These are phyloP conservation scores for Chamaenerion angustifolium DNA, from an alignment of 345 rosid genomes.

Conservation along the genomic window DNA sequence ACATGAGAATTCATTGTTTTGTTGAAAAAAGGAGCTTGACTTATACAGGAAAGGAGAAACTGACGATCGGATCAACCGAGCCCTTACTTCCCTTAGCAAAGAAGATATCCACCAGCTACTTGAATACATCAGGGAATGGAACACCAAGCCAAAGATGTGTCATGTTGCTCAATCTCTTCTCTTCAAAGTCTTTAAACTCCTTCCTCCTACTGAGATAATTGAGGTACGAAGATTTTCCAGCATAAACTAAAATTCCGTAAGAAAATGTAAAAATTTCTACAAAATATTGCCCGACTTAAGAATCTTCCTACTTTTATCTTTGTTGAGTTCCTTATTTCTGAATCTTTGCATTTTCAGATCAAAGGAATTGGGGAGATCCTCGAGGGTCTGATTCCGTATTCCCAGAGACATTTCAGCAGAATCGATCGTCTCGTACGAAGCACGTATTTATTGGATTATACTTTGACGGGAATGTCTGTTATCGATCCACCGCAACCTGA, in stretches of 20 bases:
- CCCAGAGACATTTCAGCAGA: constrained; percentile 81
- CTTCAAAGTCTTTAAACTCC: constrained; percentile 49
- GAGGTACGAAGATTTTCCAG: constrained; percentile 32
- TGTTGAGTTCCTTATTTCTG: neutral
- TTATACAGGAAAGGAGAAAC: constrained; percentile 46
- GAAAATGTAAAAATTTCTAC: too few relatives aligned
- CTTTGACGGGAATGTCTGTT: constrained; percentile 70
- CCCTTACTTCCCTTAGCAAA: constrained; percentile 45
- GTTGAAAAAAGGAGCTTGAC: constrained; percentile 5
- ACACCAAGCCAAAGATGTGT: constrained; percentile 79
- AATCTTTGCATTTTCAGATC: constrained; percentile 24
- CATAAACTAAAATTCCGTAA: neutral
- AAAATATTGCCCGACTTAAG: neutral
- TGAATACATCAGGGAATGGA: constrained; percentile 87
- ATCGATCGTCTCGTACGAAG: constrained; percentile 80
- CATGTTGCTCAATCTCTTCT: constrained; percentile 79
- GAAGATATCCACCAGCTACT: constrained; percentile 61
- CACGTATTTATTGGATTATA: constrained; percentile 79
- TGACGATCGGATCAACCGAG: constrained; percentile 39
- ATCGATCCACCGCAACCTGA: constrained; percentile 31
- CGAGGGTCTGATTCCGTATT: constrained; percentile 81
- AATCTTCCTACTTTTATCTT: neutral
- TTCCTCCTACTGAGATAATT: constrained; percentile 63
- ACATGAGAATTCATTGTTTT: neutral
- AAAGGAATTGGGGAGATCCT: constrained; percentile 74